Base-by-base conservation (phyloP, 148 eudicot species). In the Rhododendron ferrugineum region DNA sequence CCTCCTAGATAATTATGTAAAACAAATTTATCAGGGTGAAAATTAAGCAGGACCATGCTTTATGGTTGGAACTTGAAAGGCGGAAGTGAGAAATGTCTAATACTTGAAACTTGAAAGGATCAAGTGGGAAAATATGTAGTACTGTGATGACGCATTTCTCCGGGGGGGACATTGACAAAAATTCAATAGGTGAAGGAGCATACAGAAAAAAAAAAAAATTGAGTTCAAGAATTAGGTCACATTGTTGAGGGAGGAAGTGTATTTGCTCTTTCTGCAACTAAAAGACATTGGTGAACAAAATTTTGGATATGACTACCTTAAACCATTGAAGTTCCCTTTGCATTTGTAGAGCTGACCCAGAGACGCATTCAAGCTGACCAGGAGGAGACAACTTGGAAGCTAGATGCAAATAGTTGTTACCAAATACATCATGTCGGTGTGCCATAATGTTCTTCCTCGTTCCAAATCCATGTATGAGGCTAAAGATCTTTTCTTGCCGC, bases 311-410 rank as follows among this genome's bases (percentile, higher is more conserved):
- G 10, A 34, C 37, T 42, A 85, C 86, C 86, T 85, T 78, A 47
- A 85, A 85, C 86, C 83, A 85, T 16, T 54, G 76, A 10, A 84
- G 86, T 81, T 84, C 86, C 64, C 82, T 84, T 44, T 84, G 86
- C 82, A 85, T 85, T 60, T 79, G 86, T 42, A 85, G 86, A 9
- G 86, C 83, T 20, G 86, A 49, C 23, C 86, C 86, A 47, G 83
- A 78, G 11, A 85, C 34, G 8, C 14, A 5, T 28, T 62, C 54
- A 16, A 85, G 86, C 22, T 32, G 83, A 85, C 9, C n/a, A 23
- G 74, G 47, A 44, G 86, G 56, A 50, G 86, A 64, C 18, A 85
- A 28, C 83, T 47, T 78, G 11, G 83, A 50, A 26, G 86, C 86
- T 47, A 78, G 34, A 79, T 85, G 86, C 81, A 85, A 79, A 64